Evolutionary conservation across 164 flowering plant genomes (phyloP), one percentile per base, ranked within the genome.

Genomic region (Magnolia changhungtana): DNA sequence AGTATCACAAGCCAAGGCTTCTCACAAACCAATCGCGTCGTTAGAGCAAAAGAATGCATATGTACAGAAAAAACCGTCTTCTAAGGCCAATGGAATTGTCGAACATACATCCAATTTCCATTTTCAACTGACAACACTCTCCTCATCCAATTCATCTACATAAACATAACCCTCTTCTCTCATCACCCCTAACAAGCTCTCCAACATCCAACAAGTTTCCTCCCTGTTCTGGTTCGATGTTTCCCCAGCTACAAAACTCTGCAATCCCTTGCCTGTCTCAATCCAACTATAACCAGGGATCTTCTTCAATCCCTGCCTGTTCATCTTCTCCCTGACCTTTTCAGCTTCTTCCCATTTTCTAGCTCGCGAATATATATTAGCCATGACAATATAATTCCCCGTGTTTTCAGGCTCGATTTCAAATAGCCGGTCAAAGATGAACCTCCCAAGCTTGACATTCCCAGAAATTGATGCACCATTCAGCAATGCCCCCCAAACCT

Each of bases 311-410:
- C 91, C 92, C 69, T 67, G 72, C 73, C 75, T 78, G 52, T 73
- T 84, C 95, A 94, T 85, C 81, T 73, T 84, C 65, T 83, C 85
- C 82, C 98, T 90, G 16, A 90, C 80, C 77, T 19, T 79, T 72
- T 86, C 91, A 45, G 96, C 97, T 59, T 94, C 97, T 73, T 87
- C 85, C 95, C 95, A 91, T 80, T 83, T 91, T 72, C 91, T 89
- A 69, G 95, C 91, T 78, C 77, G 89, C n/a, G 95, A 82, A 82
- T 86, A 92, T 37, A 92, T 75, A 81, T 94, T 92, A 49, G 97
- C 96, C 91, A 94, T 84, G 45, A 89, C 76, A 50, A 87, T 73
- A 76, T 87, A 90, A 76, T 89, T 94, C 72, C 93, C 93, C 0
- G 92, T 82, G 67, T 88, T 91, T 72, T 89, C 90, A 59, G 96